Evolutionary conservation across 805 yeast species (phyloP).

Genomic region (Saccharomycopsis sp.): DNA sequence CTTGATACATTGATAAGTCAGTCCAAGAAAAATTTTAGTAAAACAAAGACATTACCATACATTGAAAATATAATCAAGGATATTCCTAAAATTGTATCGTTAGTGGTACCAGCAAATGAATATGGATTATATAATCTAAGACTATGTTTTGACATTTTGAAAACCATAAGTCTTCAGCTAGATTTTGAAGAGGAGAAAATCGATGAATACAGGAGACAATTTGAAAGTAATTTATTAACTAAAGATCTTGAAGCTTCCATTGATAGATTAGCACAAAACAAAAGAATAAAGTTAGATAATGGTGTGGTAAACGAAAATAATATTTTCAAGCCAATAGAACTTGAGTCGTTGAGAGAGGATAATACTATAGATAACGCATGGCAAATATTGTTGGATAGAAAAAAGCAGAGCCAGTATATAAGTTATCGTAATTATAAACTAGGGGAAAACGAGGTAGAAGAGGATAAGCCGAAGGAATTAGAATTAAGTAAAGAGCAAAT

Average conservation of each 20-base stretch:
- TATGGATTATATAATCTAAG: constrained; percentile 17
- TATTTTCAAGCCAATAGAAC: background rate
- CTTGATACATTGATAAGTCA: constrained; percentile 52
- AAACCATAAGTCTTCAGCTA: constrained; percentile 7
- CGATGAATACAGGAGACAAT: background rate
- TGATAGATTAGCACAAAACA: background rate
- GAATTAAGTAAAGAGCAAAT: constrained; percentile 43
- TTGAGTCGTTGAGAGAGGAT: constrained; percentile 15
- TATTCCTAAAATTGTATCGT: constrained; percentile 29
- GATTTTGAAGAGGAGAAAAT: constrained; percentile 1
- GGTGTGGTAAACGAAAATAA: no score
- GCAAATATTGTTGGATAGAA: constrained; percentile 39
- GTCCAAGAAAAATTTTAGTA: constrained; percentile 23
- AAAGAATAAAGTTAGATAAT: background rate
- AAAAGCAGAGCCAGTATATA: constrained; percentile 42
- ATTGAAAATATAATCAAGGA: constrained; percentile 28
- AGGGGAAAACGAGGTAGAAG: background rate
- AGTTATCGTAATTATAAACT: background rate
- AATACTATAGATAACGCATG: constrained; percentile 35
- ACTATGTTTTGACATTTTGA: constrained; percentile 8
- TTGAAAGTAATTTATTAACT: constrained; percentile 8
- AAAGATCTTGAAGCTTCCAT: constrained; percentile 1
- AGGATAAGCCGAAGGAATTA: constrained; percentile 2
- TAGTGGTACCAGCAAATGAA: constrained; percentile 30
- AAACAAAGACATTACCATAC: constrained; percentile 22